A percentile compares a stretch with the other conserved stretches of the same genome.
These are phyloP conservation scores for Monilinia aucupariae DNA, from an alignment of 2,329 filamentous ascomycete species.

Conservation along the genomic window DNA sequence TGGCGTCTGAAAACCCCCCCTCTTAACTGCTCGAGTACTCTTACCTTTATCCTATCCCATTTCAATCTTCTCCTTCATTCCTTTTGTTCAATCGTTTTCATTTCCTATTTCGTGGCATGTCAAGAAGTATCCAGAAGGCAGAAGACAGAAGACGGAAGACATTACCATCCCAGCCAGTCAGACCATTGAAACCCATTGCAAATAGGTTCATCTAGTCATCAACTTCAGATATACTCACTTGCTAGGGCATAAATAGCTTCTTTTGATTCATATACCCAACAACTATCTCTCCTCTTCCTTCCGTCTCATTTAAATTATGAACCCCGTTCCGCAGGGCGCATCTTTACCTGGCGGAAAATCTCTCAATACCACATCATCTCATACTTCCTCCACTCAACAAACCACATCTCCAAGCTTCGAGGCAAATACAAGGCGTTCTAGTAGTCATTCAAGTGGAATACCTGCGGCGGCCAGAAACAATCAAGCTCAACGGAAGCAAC, in stretches of 20 bases:
- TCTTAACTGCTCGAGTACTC: not conserved
- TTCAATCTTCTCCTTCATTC: not conserved
- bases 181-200: not conserved
- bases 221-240: not conserved
- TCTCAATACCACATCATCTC: conserved; percentile 31
- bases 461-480: conserved; percentile 60
- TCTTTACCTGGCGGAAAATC: conserved; percentile 33
- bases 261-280: not conserved
- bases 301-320: conserved; percentile 26
- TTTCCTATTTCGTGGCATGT: not conserved
- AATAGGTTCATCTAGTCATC: too few species aligned
- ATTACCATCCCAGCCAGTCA: not conserved
- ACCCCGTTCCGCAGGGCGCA: conserved; percentile 31
- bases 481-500: conserved; percentile 73
- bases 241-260: not conserved
- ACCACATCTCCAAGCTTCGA: conserved; percentile 31
- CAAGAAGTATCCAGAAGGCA: too few species aligned
- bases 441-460: conserved; percentile 21
- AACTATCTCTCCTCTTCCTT: conserved; percentile 5
- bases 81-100: not conserved
- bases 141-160: too few species aligned
- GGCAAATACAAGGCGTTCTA: conserved; percentile 29
- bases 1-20: not conserved
- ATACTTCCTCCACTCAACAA: conserved; percentile 29
- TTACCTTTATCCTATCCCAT: not conserved